These are phyloP conservation scores for Porcisia deanei DNA, from an alignment of 208 protist species.

Conservation along the genomic window DNA sequence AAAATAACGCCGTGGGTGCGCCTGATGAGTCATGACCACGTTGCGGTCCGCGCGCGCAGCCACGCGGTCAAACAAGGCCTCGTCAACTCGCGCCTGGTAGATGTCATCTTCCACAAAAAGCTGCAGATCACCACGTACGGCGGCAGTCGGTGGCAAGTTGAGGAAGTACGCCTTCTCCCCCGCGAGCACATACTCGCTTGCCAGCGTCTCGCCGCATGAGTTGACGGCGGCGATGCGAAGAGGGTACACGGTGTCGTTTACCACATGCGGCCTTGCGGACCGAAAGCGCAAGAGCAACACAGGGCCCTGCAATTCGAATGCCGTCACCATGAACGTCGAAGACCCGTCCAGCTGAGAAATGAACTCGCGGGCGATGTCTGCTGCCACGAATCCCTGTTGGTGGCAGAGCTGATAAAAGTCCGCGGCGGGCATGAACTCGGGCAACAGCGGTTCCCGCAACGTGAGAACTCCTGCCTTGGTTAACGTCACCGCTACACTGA, in stretches of 20 bases:
- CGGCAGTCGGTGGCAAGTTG: constrained; percentile 9
- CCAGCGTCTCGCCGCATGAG: constrained; percentile 18
- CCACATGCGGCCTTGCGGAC: constrained; percentile 16
- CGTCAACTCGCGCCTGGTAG: constrained; percentile 18
- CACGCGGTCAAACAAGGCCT: constrained; percentile 25
- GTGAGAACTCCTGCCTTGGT: not conserved
- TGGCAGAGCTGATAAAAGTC: constrained; percentile 24
- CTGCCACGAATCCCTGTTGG: constrained; percentile 14
- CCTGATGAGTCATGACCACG: constrained; percentile 19
- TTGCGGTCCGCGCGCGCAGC: constrained; percentile 11
- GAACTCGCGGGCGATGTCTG: constrained; percentile 27
- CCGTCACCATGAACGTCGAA: constrained; percentile 28
- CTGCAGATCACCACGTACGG: constrained; percentile 10
- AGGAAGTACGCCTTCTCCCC: constrained; percentile 27
- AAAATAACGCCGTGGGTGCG: constrained; percentile 26
- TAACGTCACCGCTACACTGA: constrained; percentile 20
- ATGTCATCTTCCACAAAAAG: constrained; percentile 21
- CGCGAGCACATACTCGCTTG: constrained; percentile 12
- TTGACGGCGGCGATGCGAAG: constrained; percentile 20
- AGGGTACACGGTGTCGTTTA: constrained; percentile 33
- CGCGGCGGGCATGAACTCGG: constrained; percentile 10
- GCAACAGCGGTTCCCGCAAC: constrained; percentile 29
- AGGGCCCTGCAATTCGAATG: constrained; percentile 19
- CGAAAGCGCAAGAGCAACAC: constrained; percentile 30
- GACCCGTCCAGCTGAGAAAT: constrained; percentile 32